phyloP scores from a whole-genome alignment of 495 filamentous ascomycete genomes.

The Oidiodendron maius region DNA sequence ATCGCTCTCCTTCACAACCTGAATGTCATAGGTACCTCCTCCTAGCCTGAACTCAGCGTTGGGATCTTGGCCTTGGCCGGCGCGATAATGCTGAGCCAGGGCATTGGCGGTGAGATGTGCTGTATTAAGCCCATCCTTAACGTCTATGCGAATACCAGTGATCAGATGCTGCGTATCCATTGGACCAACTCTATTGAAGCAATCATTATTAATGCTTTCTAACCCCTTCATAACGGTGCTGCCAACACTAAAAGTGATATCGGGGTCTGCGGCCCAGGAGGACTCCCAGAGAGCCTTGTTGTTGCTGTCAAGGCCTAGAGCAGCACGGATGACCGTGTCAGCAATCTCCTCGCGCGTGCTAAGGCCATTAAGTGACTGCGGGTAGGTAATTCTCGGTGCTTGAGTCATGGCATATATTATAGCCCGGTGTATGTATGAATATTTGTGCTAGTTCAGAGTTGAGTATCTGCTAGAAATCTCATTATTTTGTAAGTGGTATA shows the following conservation, averaged over 20 bases:
- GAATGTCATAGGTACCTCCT: neutral
- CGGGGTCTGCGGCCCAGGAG: neutral
- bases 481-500: neutral
- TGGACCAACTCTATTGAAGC: neutral
- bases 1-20: neutral
- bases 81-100: neutral
- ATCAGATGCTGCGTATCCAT: neutral
- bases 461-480: neutral
- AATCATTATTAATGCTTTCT: neutral
- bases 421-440: too few relatives aligned
- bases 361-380: neutral
- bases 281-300: slow-evolving; percentile 2
- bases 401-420: neutral
- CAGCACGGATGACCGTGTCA: neutral
- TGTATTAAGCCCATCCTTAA: neutral
- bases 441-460: neutral
- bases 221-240: neutral
- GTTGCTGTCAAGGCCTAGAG: neutral
- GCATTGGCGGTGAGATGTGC: neutral
- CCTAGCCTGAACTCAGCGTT: neutral
- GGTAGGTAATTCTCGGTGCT: neutral
- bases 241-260: neutral
- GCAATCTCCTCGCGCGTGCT: slow-evolving; percentile 1
- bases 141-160: neutral
- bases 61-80: neutral